Percentiles rank a stretch among this genome's conserved stretches.
Evolutionary conservation across 73 alveolate species (phyloP).

Genomic region (Paramecium biaurelia): DNA sequence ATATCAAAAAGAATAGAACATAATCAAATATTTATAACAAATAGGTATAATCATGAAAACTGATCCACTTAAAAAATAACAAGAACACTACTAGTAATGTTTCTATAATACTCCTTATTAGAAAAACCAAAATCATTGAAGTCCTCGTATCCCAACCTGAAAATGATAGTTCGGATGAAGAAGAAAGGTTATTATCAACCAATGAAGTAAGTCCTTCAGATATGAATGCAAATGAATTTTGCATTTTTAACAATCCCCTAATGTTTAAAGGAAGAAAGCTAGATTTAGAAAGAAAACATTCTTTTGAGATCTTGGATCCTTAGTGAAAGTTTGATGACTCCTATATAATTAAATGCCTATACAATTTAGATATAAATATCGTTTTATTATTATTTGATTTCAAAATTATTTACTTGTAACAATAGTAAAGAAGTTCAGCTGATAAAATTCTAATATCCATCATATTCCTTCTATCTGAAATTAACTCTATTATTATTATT

Average conservation of each 20-base stretch:
- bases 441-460: not conserved
- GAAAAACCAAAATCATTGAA: not conserved
- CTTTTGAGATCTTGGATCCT: not conserved
- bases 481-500: not conserved
- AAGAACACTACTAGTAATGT: not conserved
- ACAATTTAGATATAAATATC: not conserved
- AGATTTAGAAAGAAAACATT: not conserved
- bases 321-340: not conserved
- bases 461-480: not conserved
- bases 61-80: conserved; percentile 12
- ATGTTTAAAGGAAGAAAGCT: not conserved
- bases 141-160: not conserved
- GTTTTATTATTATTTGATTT: not conserved
- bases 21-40: not conserved
- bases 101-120: not conserved
- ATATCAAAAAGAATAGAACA: not conserved
- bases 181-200: not conserved
- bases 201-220: not conserved
- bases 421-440: not conserved
- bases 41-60: conserved; percentile 1
- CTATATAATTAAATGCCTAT: not conserved
- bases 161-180: not conserved
- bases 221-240: not conserved
- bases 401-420: not conserved
- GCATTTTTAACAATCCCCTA: not conserved